Evolutionary conservation across 192 early-diverging fungal genomes (phyloP), one percentile per base, ranked within the genome.

Genomic region (Glomus cerebriforme): DNA sequence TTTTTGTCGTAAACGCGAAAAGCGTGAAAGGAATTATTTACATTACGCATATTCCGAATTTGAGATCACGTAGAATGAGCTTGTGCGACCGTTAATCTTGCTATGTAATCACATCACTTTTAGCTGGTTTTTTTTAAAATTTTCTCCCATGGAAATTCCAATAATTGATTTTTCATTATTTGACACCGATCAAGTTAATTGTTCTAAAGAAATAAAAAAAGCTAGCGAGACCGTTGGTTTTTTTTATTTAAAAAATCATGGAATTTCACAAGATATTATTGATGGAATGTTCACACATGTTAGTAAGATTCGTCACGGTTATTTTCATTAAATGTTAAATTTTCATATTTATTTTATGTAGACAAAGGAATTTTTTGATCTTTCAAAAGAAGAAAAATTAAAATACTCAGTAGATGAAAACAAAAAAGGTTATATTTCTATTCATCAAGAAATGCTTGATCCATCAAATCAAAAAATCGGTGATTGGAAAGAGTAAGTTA

Each of bases 171-270:
- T 92, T 72, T 71, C 82, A 27, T 43, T 81, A 34, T 91, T 91
- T 75, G 69, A 80, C 29, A 82, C 79, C 0, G 82, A 90, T 63
- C 83, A 82, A 19, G 27, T 71, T 1, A 81, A 79, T 54, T 86
- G 88, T 47, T 85, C 85, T 3, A 78, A 83, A 35, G 74, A 88
- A 49, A 79, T 92, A 12, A 59, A 81, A 43, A 82, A 85, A 17
- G 91, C 91, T 19, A 82, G 81, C 58, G 81, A 79, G 37, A 80
- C 83, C 7, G 84, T 88, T 63, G 90, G 89, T 17, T 92, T 92
- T 78, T 87, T 92, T 76, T 91, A 88, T 68, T 83, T 91, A 58
- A 85, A 84, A 59, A 88, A 92, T 79, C 91, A 92, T 78, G 90
- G 88, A 29, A 79, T 92, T 66, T 69, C 85, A 22, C 80, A 87